Percentiles rank a stretch among this genome's conserved stretches.
Evolutionary conservation across 2,329 filamentous ascomycete genomes (phyloP).

Genomic region (Beauveria asiatica): DNA sequence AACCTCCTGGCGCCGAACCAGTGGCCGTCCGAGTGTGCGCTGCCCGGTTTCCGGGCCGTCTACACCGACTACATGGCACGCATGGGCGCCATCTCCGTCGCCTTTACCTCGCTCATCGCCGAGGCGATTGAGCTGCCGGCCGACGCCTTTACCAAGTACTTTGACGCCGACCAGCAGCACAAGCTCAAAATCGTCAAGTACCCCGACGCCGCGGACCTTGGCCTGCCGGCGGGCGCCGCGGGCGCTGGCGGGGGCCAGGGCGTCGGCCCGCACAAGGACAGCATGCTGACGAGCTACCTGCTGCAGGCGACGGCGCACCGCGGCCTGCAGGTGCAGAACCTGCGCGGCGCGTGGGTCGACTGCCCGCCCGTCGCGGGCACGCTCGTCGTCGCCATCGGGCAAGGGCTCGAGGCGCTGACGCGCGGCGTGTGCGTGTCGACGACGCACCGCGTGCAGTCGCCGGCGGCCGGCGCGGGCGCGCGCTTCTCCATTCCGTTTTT

Average conservation of each 20-base stretch:
- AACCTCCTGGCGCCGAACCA: slow-evolving; percentile 72
- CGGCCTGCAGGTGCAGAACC: slow-evolving; percentile 78
- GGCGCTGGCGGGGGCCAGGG: slow-evolving; percentile 37
- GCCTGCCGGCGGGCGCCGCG: slow-evolving; percentile 28
- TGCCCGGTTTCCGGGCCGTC: slow-evolving; percentile 59
- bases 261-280: slow-evolving; percentile 77
- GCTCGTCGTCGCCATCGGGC: slow-evolving; percentile 79
- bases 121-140: slow-evolving; percentile 68
- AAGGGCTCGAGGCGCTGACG: slow-evolving; percentile 78
- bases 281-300: slow-evolving; percentile 74
- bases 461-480: slow-evolving; percentile 58
- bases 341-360: slow-evolving; percentile 70
- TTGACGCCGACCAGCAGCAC: slow-evolving; percentile 67
- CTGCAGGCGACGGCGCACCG: slow-evolving; percentile 69
- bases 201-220: slow-evolving; percentile 59
- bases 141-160: slow-evolving; percentile 68
- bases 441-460: slow-evolving; percentile 75
- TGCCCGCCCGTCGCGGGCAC: slow-evolving; percentile 68
- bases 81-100: slow-evolving; percentile 64
- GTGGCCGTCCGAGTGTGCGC: slow-evolving; percentile 58
- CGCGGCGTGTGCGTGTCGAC: slow-evolving; percentile 74
- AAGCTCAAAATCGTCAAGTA: slow-evolving; percentile 89
- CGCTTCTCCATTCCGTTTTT: slow-evolving; percentile 81
- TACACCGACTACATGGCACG: slow-evolving; percentile 68
- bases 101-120: slow-evolving; percentile 73